Evolutionary conservation across 2,329 filamentous ascomycete genomes (phyloP), one percentile per base, ranked within the genome.

Genomic region (Fusarium poae): DNA sequence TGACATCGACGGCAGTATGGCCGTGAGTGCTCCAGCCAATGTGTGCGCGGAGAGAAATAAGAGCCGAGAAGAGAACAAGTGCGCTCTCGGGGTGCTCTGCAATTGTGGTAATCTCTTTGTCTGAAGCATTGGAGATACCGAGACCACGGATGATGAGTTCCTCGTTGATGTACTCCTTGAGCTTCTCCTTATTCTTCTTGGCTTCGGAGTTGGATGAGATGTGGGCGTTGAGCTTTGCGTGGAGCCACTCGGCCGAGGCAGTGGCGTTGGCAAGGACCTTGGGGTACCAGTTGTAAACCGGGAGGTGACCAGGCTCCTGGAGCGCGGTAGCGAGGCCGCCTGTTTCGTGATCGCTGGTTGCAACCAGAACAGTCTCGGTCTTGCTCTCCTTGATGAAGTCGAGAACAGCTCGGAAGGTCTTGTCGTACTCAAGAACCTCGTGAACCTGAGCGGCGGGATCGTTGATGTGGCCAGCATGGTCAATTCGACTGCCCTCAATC

Each of bases 401-500:
- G 15, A 97, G 79, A 0, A 97, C 95, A 8, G 88, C 86, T 72
- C 90, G 84, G 80, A 99, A 97, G 2, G 96, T 86, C 78, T 87
- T 89, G 83, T 99, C 96, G 74, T 97, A 99, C 52, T 94, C 95
- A n/a, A 98, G 84, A 1, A 99, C 95, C 79, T 99, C 96, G 72
- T 92, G 90, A 13, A 95, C 92, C 75, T 96, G 92, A 1, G 92
- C 91, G 12, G 91, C 92, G 0, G 92, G 92, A 73, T 96, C 92
- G 72, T 96, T 96, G 67, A 87, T 88, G 77, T 96, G 92, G 9
- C 94, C 96, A 6, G 96, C 95, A 77, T 99, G 96, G 75, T 99
- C 96, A 74, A 99, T 98, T 42, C 96, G 87, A 74, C 93, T 97
- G 6, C 94, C 96, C 80, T 99, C 96, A 65, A 99, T 97, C 95